phyloP scores from a whole-genome alignment of 1,284 basidiomycete species.

The Cryptococcus maquisensis region DNA sequence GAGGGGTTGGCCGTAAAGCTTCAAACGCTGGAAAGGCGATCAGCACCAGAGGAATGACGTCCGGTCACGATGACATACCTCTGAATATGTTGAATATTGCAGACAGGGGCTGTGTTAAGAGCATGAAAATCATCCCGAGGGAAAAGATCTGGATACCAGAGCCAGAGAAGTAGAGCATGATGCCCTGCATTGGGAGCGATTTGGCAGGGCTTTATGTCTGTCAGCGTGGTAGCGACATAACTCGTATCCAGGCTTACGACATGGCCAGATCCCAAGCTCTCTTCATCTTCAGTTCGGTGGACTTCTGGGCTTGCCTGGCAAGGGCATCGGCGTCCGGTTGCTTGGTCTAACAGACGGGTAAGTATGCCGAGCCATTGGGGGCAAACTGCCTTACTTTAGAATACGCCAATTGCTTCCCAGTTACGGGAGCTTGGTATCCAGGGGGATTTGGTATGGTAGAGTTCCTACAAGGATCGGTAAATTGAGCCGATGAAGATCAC shows the following conservation, averaged over 20 bases:
- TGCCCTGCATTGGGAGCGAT: constrained; percentile 84
- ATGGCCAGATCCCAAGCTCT: constrained; percentile 85
- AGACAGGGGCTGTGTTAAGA: constrained; percentile 73
- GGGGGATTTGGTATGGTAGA: constrained; percentile 26
- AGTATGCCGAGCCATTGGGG: background rate
- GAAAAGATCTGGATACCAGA: constrained; percentile 89
- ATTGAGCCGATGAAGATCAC: background rate
- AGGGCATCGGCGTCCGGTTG: constrained; percentile 9
- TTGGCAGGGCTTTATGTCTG: constrained; percentile 61
- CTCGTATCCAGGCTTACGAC: constrained; percentile 39
- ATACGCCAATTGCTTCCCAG: constrained; percentile 20
- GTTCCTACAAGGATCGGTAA: background rate
- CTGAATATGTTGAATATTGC: constrained; percentile 70
- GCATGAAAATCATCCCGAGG: constrained; percentile 87
- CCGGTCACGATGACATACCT: constrained; percentile 52
- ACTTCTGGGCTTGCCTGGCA: constrained; percentile 18
- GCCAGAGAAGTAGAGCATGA: constrained; percentile 95
- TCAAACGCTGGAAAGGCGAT: constrained; percentile 39
- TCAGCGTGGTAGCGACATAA: background rate
- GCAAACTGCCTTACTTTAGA: constrained; percentile 8
- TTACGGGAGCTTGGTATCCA: constrained; percentile 18
- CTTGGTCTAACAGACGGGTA: background rate
- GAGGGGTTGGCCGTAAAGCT: constrained; percentile 35
- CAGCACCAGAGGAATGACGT: background rate
- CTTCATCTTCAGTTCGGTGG: constrained; percentile 62